These are phyloP conservation scores for Mollisiaceae sp. DNA, from an alignment of 2,329 filamentous ascomycete species.

Conservation along the genomic window DNA sequence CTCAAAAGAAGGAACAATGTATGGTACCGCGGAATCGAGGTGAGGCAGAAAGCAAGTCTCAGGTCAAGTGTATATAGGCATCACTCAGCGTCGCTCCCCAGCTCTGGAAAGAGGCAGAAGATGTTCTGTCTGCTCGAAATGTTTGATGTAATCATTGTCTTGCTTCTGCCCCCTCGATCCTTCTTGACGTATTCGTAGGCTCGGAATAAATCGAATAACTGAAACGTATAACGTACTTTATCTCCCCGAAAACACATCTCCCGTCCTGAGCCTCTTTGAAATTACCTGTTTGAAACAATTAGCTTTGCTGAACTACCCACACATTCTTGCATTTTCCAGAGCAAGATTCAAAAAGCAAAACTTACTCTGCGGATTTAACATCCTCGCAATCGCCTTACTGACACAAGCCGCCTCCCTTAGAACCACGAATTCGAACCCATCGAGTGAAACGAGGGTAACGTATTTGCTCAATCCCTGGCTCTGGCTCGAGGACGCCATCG, in stretches of 20 bases:
- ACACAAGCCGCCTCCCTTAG: constrained; percentile 72
- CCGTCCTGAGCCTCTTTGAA: constrained; percentile 70
- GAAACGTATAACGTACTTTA: constrained; percentile 63
- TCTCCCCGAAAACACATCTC: constrained; percentile 71
- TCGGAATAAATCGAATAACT: background rate
- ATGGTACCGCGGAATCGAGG: background rate
- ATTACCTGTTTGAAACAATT: constrained; percentile 50
- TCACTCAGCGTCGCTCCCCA: constrained; percentile 42
- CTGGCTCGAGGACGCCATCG: constrained; percentile 8
- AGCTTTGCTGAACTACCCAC: background rate
- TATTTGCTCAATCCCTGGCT: constrained; percentile 60
- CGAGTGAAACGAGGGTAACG: constrained; percentile 76
- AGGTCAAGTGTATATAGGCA: constrained; percentile 68
- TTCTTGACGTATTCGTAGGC: background rate
- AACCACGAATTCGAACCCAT: constrained; percentile 79
- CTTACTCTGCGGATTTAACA: constrained; percentile 72
- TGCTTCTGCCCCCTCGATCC: background rate
- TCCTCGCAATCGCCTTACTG: constrained; percentile 74
- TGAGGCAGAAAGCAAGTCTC: constrained; percentile 46
- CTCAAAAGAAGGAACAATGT: background rate
- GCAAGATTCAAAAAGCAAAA: constrained; percentile 19
- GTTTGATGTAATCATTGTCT: constrained; percentile 42
- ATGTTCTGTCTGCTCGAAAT: constrained; percentile 42
- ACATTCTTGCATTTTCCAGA: background rate
- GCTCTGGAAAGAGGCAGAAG: constrained; percentile 26